A percentile compares a stretch with the other conserved stretches of the same genome.
Conservation (phyloP, 768 basidiomycete genomes). For the Pulveroboletus frians region DNA sequence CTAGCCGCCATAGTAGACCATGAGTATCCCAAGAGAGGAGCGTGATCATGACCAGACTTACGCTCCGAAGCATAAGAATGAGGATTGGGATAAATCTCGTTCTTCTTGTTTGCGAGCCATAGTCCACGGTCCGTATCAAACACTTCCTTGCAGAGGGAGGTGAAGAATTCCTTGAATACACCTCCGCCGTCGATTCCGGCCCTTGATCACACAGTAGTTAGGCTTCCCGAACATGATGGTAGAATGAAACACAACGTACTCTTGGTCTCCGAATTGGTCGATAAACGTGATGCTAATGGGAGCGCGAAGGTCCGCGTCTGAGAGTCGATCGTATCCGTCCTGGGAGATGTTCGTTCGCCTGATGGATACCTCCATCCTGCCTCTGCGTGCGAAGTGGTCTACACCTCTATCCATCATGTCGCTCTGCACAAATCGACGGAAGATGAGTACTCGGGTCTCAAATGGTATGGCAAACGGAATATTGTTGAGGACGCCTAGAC, state of each 20-base stretch:
- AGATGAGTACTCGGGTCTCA: slow-evolving; percentile 83
- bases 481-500: slow-evolving; percentile 88
- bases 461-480: slow-evolving; percentile 96
- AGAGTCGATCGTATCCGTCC: slow-evolving; percentile 85
- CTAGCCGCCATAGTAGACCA: slow-evolving; percentile 32
- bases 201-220: slow-evolving; percentile 32
- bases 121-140: slow-evolving; percentile 93
- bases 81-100: slow-evolving; percentile 94
- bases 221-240: background rate
- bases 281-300: slow-evolving; percentile 87
- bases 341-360: slow-evolving; percentile 76
- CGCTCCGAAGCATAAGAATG: slow-evolving; percentile 87
- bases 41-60: slow-evolving; percentile 32
- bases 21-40: background rate
- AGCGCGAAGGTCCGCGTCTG: slow-evolving; percentile 73
- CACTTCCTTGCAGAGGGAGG: slow-evolving; percentile 85
- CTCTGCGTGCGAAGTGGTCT: slow-evolving; percentile 13
- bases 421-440: slow-evolving; percentile 74
- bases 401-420: slow-evolving; percentile 38
- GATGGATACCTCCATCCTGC: slow-evolving; percentile 26
- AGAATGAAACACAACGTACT: slow-evolving; percentile 46
- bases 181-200: slow-evolving; percentile 96
- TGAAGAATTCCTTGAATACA: slow-evolving; percentile 97
- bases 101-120: slow-evolving; percentile 87
- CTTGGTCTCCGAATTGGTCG: slow-evolving; percentile 80